These are phyloP conservation scores for Phyllosticta citribraziliensis DNA, from an alignment of 2,329 filamentous ascomycete species.

Conservation along the genomic window DNA sequence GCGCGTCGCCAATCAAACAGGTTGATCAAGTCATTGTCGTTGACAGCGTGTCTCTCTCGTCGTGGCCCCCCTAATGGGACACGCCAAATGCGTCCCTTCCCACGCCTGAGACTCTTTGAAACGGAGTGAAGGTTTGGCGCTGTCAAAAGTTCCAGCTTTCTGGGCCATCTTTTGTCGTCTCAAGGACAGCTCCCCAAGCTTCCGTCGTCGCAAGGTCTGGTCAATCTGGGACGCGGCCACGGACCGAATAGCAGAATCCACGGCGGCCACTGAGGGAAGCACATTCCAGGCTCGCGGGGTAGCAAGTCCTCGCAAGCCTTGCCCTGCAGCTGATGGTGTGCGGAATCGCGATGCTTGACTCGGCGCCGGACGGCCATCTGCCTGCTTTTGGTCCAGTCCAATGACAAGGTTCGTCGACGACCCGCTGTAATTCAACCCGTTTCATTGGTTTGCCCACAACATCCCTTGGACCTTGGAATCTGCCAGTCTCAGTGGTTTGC, in stretches of 20 bases:
- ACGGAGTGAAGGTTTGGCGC: background rate
- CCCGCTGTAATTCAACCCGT: background rate
- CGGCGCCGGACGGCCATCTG: background rate
- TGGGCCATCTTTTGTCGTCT: background rate
- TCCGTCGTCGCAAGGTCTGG: background rate
- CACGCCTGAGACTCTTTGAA: background rate
- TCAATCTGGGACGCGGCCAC: background rate
- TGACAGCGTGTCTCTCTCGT: background rate
- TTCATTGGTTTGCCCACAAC: background rate
- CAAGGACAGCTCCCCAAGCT: background rate
- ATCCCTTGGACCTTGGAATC: background rate
- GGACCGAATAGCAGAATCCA: background rate
- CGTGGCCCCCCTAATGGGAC: background rate
- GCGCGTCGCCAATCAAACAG: background rate
- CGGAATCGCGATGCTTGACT: background rate
- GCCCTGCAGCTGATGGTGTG: background rate
- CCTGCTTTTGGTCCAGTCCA: background rate
- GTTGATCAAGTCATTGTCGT: background rate
- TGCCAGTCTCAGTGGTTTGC: background rate
- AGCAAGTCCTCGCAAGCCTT: background rate
- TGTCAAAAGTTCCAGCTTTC: background rate
- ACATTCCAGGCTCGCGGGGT: background rate
- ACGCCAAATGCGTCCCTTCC: background rate
- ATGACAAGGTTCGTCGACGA: background rate
- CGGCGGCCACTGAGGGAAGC: background rate